Base-by-base conservation (phyloP, 345 rosid genomes). In the Salix dunnii region DNA sequence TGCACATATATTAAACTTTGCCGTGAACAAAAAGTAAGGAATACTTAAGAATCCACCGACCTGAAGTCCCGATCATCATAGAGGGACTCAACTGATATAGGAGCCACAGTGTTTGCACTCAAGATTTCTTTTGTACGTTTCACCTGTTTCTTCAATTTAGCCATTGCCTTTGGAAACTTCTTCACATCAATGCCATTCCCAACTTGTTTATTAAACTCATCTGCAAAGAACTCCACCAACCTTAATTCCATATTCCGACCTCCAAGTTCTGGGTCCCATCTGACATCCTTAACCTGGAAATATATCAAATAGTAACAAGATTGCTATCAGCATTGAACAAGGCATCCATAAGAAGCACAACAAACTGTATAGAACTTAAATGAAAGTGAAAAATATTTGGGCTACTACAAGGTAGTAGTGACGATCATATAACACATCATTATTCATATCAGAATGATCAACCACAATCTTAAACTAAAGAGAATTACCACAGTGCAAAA, bases 101-200 rank as follows among this genome's bases (percentile, higher is more conserved):
- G 97, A 78, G 99, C 98, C 38, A 66, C 80, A 58, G 92, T 86
- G 82, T 96, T 96, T 55, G 99, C 99, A 84, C 99, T 96, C 81
- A 96, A 77, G 73, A 96, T 94, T 85, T 94, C 99, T 83, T 96
- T 96, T 18, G 99, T 94, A 23, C 99, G 98, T 82, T 94, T 96
- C 65, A 96, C 97, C 88, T 94, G 99, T 77, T 96, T 96, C 88
- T 96, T 96, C 79, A 96, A 80, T 84, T 96, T 96, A 83, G 99
- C 99, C 97, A 96, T 94, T 62, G 99, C 95, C 87, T 96, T 96
- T 25, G 97, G 92, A 77, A 82, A 87, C 84, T 89, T 85, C 85
- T 97, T 90, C 82, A 94, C 99, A 81, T 96, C 99, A 85, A 90
- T 85, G 40, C 94, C 97, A 83, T 82, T 85, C 60, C 98, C 99